Evolutionary conservation across 1,139 yeast species (phyloP).

Genomic region (Casaregolazyma lundiana): DNA sequence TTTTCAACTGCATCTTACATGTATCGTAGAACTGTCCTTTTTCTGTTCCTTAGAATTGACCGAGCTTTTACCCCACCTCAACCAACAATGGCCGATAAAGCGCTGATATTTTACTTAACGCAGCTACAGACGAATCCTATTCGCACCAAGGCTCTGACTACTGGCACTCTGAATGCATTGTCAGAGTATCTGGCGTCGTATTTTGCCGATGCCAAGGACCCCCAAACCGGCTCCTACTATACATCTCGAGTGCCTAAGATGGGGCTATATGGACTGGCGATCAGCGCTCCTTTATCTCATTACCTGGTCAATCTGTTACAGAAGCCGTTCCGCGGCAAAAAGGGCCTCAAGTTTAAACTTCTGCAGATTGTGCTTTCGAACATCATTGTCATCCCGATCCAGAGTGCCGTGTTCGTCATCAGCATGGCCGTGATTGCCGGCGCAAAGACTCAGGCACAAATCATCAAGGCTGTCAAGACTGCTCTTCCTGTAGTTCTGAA

Average conservation of each 20-base stretch:
- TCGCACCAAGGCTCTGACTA: constrained; percentile 36
- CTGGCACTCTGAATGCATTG: constrained; percentile 36
- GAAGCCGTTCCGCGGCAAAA: constrained; percentile 32
- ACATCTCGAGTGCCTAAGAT: constrained; percentile 51
- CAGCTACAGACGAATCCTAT: constrained; percentile 30
- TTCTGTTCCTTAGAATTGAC: background rate
- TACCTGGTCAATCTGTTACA: constrained; percentile 36
- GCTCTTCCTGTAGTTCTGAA: constrained; percentile 56
- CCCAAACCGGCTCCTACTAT: constrained; percentile 33
- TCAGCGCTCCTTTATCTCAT: constrained; percentile 75
- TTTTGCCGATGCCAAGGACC: constrained; percentile 37
- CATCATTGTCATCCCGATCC: constrained; percentile 58
- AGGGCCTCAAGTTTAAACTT: constrained; percentile 38
- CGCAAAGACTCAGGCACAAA: constrained; percentile 31
- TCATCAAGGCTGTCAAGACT: constrained; percentile 41
- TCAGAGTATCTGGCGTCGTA: constrained; percentile 36
- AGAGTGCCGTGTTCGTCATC: constrained; percentile 52
- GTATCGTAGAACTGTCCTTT: no score
- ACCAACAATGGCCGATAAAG: constrained; percentile 1
- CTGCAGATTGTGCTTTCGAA: constrained; percentile 59
- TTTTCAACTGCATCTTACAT: no score
- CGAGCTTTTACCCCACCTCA: background rate
- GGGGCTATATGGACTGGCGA: constrained; percentile 66
- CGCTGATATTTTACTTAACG: constrained; percentile 22
- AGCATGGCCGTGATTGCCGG: constrained; percentile 42